A percentile compares a stretch with the other conserved stretches of the same genome.
Conservation (phyloP, 331 rosid species). For the Stylosanthes scabra region DNA sequence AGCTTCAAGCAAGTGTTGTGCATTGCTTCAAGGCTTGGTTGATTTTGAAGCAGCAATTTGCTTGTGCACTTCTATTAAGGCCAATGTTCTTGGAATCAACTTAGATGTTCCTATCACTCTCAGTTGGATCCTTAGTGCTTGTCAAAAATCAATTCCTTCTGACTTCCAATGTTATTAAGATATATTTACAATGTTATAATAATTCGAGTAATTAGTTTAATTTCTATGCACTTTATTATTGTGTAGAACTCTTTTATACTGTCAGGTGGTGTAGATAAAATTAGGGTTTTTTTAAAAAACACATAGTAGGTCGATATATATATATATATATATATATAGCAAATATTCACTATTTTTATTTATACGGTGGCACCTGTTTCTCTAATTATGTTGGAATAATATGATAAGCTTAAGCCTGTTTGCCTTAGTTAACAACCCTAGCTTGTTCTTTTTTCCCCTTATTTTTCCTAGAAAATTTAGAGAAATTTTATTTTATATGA, state of each 20-base stretch:
- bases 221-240: too few relatives aligned
- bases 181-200: too few relatives aligned
- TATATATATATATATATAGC: too few relatives aligned
- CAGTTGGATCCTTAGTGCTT: conserved; percentile 67
- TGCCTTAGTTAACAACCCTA: conserved; percentile 22
- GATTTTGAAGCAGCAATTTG: conserved; percentile 78
- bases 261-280: too few relatives aligned
- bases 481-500: not conserved
- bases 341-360: too few relatives aligned
- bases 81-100: conserved; percentile 75
- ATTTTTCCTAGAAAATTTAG: not conserved
- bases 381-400: conserved; percentile 12
- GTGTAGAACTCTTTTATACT: too few relatives aligned
- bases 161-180: conserved; percentile 58
- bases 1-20: conserved; percentile 62
- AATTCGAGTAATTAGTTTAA: too few relatives aligned
- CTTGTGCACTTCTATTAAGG: conserved; percentile 85
- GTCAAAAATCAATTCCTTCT: conserved; percentile 70
- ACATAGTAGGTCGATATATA: too few relatives aligned
- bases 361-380: not conserved
- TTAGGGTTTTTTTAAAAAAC: too few relatives aligned
- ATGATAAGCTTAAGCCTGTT: conserved; percentile 21
- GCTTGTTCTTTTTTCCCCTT: not conserved
- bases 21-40: conserved; percentile 64
- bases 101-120: conserved; percentile 69